Evolutionary conservation across 2,329 filamentous ascomycete species (phyloP).

Genomic region (Endocalyx cinctus): DNA sequence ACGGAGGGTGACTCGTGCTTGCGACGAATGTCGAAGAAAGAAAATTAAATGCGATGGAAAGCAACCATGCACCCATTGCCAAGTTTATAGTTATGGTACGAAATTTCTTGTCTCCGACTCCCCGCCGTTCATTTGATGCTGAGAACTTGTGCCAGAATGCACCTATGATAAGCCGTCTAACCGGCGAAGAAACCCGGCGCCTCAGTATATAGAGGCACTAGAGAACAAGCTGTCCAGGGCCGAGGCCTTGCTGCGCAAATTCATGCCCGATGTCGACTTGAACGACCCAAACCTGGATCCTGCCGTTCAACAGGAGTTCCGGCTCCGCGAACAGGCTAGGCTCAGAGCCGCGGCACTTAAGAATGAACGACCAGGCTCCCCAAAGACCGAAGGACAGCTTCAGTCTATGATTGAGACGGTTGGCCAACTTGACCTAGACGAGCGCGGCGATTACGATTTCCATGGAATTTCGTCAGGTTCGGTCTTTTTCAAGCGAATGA

Average conservation of each 20-base stretch:
- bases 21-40: conserved; percentile 71
- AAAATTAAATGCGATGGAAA: conserved; percentile 88
- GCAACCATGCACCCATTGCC: conserved; percentile 90
- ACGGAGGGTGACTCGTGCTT: conserved; percentile 72
- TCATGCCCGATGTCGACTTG: conserved; percentile 79
- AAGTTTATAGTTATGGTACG: conserved; percentile 96
- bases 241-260: conserved; percentile 71
- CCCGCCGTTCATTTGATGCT: conserved; percentile 10
- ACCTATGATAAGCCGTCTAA: conserved; percentile 96
- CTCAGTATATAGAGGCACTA: conserved; percentile 87
- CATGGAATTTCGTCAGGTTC: conserved; percentile 89
- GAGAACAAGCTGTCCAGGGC: conserved; percentile 79
- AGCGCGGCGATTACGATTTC: conserved; percentile 90
- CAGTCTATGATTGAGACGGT: conserved; percentile 94
- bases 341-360: conserved; percentile 39
- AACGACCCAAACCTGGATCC: conserved; percentile 80
- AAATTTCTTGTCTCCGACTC: conserved; percentile 7
- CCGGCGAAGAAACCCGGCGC: conserved; percentile 80
- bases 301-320: conserved; percentile 65
- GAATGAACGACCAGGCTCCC: conserved; percentile 26
- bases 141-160: conserved; percentile 59
- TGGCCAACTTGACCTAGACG: conserved; percentile 85
- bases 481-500: conserved; percentile 81
- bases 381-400: conserved; percentile 60
- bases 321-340: conserved; percentile 49